These are phyloP conservation scores for Sistotremastrum niveocremeum DNA, from an alignment of 768 basidiomycete genomes.

Conservation along the genomic window DNA sequence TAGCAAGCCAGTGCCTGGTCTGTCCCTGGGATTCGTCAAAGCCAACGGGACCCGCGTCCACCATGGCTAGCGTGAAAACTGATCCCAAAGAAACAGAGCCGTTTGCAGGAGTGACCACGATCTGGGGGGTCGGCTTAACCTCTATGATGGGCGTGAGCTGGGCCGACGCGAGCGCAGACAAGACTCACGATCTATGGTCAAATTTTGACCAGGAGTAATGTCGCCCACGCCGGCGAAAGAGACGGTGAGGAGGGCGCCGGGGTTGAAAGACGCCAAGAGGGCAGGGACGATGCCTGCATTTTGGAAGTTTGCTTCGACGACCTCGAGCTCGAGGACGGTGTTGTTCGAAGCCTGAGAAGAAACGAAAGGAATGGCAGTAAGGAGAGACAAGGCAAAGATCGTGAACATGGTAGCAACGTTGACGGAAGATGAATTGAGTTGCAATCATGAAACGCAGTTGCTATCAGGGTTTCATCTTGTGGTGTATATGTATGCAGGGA, in stretches of 20 bases:
- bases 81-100: constrained; percentile 30
- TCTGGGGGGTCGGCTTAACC: constrained; percentile 36
- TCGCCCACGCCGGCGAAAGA: constrained; percentile 35
- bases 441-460: no score
- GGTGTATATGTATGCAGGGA: no score
- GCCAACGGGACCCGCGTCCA: constrained; percentile 60
- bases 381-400: constrained; percentile 18
- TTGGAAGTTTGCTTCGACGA: constrained; percentile 56
- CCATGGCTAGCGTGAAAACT: constrained; percentile 58
- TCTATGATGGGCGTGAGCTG: constrained; percentile 23
- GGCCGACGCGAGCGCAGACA: background rate
- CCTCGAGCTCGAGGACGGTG: constrained; percentile 32
- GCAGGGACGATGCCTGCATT: constrained; percentile 49
- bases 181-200: constrained; percentile 44
- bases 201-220: constrained; percentile 42
- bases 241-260: constrained; percentile 41
- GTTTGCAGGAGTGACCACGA: constrained; percentile 39
- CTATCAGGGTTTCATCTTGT: no score
- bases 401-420: constrained; percentile 16
- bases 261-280: constrained; percentile 45
- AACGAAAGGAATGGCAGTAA: constrained; percentile 29
- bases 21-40: constrained; percentile 41
- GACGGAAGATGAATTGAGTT: no score
- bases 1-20: constrained; percentile 74
- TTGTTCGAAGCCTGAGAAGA: constrained; percentile 30